Percentiles rank a stretch among this genome's conserved stretches.
Conservation (phyloP, 2,329 filamentous ascomycete genomes). For the Cladobotryum protrusum region DNA sequence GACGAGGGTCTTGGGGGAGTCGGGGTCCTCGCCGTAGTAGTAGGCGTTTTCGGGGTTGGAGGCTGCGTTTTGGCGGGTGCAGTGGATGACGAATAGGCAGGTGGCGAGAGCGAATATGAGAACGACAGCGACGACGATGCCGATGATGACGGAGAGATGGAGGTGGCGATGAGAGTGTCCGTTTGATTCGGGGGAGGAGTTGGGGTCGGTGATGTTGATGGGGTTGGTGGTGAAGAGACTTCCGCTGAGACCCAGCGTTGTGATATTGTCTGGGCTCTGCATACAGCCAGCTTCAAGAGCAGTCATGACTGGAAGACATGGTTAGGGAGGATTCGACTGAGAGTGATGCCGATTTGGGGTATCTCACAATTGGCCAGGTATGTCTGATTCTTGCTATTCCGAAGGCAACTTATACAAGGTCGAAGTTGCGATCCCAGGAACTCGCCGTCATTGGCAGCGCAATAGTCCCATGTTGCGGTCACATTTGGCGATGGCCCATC, state of each 20-base stretch:
- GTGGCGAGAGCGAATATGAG: conserved; percentile 36
- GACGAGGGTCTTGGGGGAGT: conserved; percentile 17
- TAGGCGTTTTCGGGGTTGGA: conserved; percentile 14
- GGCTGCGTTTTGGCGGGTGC: conserved; percentile 35
- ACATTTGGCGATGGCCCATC: conserved; percentile 21
- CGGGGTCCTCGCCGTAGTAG: conserved; percentile 10
- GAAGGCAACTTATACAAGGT: conserved; percentile 38
- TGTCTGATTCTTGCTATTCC: conserved; percentile 31
- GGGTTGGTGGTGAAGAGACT: conserved; percentile 33
- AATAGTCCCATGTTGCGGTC: conserved; percentile 33
- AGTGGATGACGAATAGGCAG: conserved; percentile 43
- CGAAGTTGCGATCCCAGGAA: conserved; percentile 28
- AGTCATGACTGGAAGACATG: conserved; percentile 34
- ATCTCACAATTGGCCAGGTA: conserved; percentile 47
- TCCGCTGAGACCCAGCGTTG: conserved; percentile 34
- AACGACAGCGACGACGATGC: conserved; percentile 43
- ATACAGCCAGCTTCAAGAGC: conserved; percentile 43
- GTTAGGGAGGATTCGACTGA: conserved; percentile 1
- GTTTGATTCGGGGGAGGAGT: conserved; percentile 19
- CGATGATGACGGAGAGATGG: conserved; percentile 45
- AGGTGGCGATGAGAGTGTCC: conserved; percentile 26
- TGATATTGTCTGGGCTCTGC: conserved; percentile 35
- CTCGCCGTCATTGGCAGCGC: conserved; percentile 29
- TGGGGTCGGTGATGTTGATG: conserved; percentile 36
- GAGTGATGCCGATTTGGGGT: not conserved